These are phyloP conservation scores for Barbarea vulgaris DNA, from an alignment of 345 rosid species.

Conservation along the genomic window DNA sequence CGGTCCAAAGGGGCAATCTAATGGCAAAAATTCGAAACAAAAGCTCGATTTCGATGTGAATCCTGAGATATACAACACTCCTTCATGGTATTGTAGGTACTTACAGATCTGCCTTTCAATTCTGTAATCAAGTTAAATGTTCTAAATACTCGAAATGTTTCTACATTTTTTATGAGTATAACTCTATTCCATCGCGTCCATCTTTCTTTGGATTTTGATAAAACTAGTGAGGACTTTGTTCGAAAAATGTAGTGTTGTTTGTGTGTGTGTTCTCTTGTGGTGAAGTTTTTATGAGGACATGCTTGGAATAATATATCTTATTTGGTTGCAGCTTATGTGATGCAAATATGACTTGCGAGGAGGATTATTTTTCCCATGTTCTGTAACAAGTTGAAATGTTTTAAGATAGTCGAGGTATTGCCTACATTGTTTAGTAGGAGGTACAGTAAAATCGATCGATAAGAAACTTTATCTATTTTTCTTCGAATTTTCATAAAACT, in stretches of 20 bases:
- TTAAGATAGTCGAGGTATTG: not conserved
- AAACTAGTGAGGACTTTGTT: not conserved
- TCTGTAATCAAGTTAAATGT: not conserved
- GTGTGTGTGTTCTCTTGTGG: too few relatives aligned
- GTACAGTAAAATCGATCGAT: not conserved
- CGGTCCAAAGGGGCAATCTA: conserved; percentile 67
- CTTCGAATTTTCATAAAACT: not conserved
- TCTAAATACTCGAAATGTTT: not conserved
- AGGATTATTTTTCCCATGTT: conserved; percentile 2
- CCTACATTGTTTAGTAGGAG: not conserved
- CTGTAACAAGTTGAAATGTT: not conserved
- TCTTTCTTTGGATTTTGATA: not conserved
- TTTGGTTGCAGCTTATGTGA: conserved; percentile 19
- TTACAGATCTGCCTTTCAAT: not conserved
- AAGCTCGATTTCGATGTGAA: not conserved
- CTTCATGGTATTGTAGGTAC: conserved; percentile 17
- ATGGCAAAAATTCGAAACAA: not conserved
- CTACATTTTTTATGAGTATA: not conserved
- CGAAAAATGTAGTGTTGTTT: not conserved
- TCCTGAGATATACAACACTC: not conserved
- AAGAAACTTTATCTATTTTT: not conserved
- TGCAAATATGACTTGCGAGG: not conserved
- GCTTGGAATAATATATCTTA: not conserved
- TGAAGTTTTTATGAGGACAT: not conserved
- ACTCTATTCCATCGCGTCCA: not conserved